Base-by-base conservation (phyloP, 768 basidiomycete species). In the Podaxis carcinomalis region DNA sequence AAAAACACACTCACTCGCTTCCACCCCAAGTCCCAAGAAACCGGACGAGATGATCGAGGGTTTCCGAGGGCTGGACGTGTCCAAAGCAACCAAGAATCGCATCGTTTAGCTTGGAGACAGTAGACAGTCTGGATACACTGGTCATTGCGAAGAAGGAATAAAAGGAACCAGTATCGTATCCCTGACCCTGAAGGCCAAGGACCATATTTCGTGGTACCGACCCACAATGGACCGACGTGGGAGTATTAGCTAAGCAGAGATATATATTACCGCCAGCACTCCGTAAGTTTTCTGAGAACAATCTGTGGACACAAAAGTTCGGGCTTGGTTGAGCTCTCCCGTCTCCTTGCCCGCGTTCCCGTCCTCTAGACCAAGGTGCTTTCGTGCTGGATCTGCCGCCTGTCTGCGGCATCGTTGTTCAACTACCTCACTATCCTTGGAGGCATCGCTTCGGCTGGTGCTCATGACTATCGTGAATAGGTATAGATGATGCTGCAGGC, bases 261-360 rank as follows among this genome's bases (percentile, higher is more conserved):
- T 73, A 70, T 73, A 70, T 65, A 74, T 65, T 42, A 58, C 53
- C 25, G 69, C 70, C 70, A 66, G 5, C 35, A 27, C 19, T 35
- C 49, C 40, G 16, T 46, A 53, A 32, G 35, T 61, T 59, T 62
- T 59, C 35, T 70, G 69, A 56, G 85, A 90, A 90, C 87, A 88
- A 89, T 85, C 77, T 82, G 90, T 81, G 86, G 90, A 93, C 91
- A 85, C 72, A 83, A 90, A 90, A 93, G 92, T 93, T 93, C 92
- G 92, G 89, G 83, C 92, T 81, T 71, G 90, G 88, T 76, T 76
- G 79, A 88, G 85, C 83, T 82, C 75, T 81, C 83, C 87, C 88
- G 86, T 83, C 83, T 92, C 85, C 90, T 85, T 84, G 90, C 84
- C 88, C 92, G 92, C 92, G 92, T 93, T 92, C 90, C 90, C 89